Base-by-base conservation (phyloP, 1,284 basidiomycete genomes). In the Pascua sp. region DNA sequence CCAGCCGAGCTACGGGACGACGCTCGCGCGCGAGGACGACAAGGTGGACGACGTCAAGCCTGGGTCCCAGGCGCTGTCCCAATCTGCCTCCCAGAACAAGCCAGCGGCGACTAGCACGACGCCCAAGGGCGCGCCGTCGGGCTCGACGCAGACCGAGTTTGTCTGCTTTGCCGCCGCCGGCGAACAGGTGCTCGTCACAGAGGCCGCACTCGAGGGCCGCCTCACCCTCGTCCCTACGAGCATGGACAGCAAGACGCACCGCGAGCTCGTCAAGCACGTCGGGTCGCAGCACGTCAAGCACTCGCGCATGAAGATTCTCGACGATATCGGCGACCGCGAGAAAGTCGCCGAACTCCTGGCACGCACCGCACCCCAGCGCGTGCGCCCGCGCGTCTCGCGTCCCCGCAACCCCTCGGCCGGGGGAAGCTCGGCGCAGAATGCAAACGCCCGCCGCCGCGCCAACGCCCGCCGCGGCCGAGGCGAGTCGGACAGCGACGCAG, bases 251-350 rank as follows among this genome's bases (percentile, higher is more conserved):
- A 71, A 71, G 61, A 73, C 74, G 42, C 71, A 76, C 56, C 64
- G 72, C 51, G 74, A 76, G 58, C 61, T 73, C 11, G 70, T 71
- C 32, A 71, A 68, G 55, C 68, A 70, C 52, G 70, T 75, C 7
- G 74, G 72, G 8, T 60, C 65, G 56, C 72, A 76, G 59, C 72
- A 74, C 55, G 63, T 66, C 50, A 76, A 76, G 57, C 71, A 72
- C 51, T 69, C 68, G 24, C 58, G 65, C 40, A 68, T 76, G 69
- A 72, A 71, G 63, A 63, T 75, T 36, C 57, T 74, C 55, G 67
- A 74, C 49, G 73, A 76, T 52, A 56, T 64, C 4, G 54, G 50
- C 4, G 71, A 72, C 47, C 59, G 56, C 36, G 61, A 62, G 11
- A 62, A 62, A 40, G 56, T 72, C 16, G 58, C 63, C 16, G 64